These are phyloP conservation scores for Spergularia azorica DNA, from an alignment of 179 eudicot species.

Conservation along the genomic window DNA sequence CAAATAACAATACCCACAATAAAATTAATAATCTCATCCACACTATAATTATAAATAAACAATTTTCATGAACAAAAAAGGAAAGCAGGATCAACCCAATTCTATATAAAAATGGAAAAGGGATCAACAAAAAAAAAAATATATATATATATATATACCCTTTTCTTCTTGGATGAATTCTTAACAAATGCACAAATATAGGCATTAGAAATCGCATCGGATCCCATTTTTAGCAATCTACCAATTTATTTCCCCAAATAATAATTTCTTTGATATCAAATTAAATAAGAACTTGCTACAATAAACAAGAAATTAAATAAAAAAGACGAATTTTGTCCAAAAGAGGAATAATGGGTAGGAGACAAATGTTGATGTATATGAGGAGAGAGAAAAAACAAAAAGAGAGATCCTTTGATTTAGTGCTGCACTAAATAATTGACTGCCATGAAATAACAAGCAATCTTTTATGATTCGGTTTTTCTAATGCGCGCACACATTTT, in stretches of 20 bases:
- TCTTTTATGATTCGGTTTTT: too few species aligned
- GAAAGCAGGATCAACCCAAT: not conserved
- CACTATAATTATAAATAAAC: too few species aligned
- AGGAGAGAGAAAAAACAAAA: not conserved
- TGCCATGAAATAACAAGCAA: too few species aligned
- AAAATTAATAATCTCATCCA: not conserved
- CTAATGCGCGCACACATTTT: too few species aligned
- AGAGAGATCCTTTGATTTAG: slow-evolving; percentile 16
- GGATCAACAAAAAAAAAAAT: not conserved
- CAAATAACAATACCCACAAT: not conserved
- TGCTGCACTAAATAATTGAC: too few species aligned
- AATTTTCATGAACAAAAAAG: not conserved
- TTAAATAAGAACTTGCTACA: too few species aligned
- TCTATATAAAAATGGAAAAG: not conserved
- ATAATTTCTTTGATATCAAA: too few species aligned
- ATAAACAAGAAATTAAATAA: too few species aligned
- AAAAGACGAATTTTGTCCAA: slow-evolving; percentile 2
- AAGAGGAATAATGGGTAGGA: not conserved
- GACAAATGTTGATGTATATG: too few species aligned
- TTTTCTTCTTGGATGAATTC: slow-evolving; percentile 37
- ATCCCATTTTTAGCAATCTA: slow-evolving; percentile 28
- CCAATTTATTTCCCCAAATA: not conserved
- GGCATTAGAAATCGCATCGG: slow-evolving; percentile 35
- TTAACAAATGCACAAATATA: slow-evolving; percentile 28
- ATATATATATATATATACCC: slow-evolving; percentile 20